Evolutionary conservation across 371 early-diverging fungal genomes (phyloP).

Genomic region (Dichotomocladium elegans): DNA sequence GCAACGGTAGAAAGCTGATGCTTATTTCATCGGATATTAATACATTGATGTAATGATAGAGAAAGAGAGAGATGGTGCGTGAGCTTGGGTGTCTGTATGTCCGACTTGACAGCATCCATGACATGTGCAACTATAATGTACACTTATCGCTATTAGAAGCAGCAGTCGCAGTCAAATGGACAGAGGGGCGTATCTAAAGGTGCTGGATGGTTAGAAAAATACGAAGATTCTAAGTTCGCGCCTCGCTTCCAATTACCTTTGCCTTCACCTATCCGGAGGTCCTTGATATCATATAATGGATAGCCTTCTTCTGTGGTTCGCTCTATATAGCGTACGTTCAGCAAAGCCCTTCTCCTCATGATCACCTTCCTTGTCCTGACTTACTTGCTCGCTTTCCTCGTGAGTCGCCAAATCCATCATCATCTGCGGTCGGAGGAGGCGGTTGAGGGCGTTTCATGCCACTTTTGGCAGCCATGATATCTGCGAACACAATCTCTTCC

Average conservation of each 20-base stretch:
- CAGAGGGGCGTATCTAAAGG: slow-evolving; percentile 41
- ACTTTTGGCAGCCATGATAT: slow-evolving; percentile 42
- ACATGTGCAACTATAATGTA: too few relatives aligned
- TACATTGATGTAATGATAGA: too few relatives aligned
- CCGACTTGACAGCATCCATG: too few relatives aligned
- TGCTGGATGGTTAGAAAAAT: background rate
- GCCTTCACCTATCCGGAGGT: slow-evolving; percentile 38
- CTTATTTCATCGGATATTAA: too few relatives aligned
- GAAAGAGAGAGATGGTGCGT: too few relatives aligned
- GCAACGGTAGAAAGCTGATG: background rate
- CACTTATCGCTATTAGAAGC: too few relatives aligned
- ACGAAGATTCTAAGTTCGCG: background rate
- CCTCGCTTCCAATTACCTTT: slow-evolving; percentile 8
- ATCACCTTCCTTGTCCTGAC: background rate
- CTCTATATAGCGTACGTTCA: slow-evolving; percentile 12
- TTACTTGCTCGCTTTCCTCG: slow-evolving; percentile 46
- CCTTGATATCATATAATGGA: slow-evolving; percentile 47
- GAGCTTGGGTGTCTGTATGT: too few relatives aligned
- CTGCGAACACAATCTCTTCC: slow-evolving; percentile 44
- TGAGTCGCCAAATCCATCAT: slow-evolving; percentile 40
- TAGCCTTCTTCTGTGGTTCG: slow-evolving; percentile 52
- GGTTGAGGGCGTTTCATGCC: slow-evolving; percentile 16
- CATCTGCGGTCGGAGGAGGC: slow-evolving; percentile 18
- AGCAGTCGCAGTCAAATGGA: slow-evolving; percentile 49
- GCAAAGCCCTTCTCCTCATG: background rate